Conservation (phyloP, 2,329 filamentous ascomycete species). For the Aspergillus glaucus region DNA sequence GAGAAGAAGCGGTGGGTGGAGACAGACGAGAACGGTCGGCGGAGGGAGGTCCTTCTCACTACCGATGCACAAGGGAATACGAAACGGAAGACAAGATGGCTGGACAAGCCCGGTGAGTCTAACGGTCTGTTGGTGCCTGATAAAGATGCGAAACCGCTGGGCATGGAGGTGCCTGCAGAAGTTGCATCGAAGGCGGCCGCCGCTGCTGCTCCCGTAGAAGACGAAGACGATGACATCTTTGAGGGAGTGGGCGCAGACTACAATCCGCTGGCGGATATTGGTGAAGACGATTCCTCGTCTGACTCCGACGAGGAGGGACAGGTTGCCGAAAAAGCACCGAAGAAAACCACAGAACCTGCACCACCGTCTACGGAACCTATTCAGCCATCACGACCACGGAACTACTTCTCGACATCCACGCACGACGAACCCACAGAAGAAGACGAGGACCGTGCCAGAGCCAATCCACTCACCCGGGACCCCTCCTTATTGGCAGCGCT, state of each 20-base stretch:
- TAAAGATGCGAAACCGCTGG: constrained; percentile 44
- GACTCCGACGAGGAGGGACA: constrained; percentile 36
- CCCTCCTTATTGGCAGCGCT: constrained; percentile 76
- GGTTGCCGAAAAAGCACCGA: constrained; percentile 10
- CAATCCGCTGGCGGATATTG: constrained; percentile 51
- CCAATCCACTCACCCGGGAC: constrained; percentile 55
- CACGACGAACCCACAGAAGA: constrained; percentile 48
- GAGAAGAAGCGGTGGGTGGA: constrained; percentile 51
- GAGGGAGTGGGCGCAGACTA: constrained; percentile 55
- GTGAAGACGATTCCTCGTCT: constrained; percentile 43
- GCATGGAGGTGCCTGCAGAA: constrained; percentile 45
- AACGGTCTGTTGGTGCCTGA: constrained; percentile 35
- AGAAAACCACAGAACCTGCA: neutral
- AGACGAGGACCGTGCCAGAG: constrained; percentile 29
- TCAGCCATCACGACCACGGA: constrained; percentile 35
- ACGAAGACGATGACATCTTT: constrained; percentile 58
- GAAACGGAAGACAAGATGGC: constrained; percentile 56
- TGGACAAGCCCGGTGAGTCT: constrained; percentile 31
- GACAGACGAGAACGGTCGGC: constrained; percentile 46
- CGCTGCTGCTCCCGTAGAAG: constrained; percentile 22
- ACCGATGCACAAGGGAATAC: constrained; percentile 55
- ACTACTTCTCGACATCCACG: constrained; percentile 39
- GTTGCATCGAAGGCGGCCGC: constrained; percentile 29
- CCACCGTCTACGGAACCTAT: constrained; percentile 2
- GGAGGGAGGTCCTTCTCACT: constrained; percentile 53